These are phyloP conservation scores for Protomyces pachydermus DNA, from an alignment of 1,139 yeast genomes.

Conservation along the genomic window DNA sequence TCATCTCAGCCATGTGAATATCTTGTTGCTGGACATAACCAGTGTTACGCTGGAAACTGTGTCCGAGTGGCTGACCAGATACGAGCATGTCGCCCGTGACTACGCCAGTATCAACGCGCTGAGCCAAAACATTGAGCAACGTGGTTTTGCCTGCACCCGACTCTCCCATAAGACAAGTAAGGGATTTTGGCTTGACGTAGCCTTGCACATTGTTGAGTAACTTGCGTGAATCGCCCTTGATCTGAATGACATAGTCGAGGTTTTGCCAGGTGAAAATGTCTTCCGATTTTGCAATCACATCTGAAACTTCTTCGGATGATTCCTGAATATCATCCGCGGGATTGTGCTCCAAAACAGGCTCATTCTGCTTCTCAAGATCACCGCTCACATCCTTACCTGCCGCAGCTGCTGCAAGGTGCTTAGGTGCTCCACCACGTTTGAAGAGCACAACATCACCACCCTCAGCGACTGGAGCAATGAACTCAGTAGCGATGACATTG, in stretches of 20 bases:
- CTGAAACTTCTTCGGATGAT: conserved; percentile 7
- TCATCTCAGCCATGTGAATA: conserved; percentile 63
- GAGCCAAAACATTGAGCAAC: conserved; percentile 65
- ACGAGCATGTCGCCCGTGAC: conserved; percentile 71
- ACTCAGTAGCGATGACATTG: conserved; percentile 57
- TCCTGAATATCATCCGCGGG: conserved; percentile 6
- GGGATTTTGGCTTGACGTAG: conserved; percentile 67
- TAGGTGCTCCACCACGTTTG: conserved; percentile 43
- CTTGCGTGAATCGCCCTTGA: conserved; percentile 45
- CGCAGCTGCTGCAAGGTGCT: conserved; percentile 40
- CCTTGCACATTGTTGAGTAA: conserved; percentile 56
- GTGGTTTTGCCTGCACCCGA: conserved; percentile 90
- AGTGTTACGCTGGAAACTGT: conserved; percentile 71
- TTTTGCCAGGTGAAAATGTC: conserved; percentile 48
- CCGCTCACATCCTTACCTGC: conserved; percentile 34
- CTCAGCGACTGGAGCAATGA: conserved; percentile 67
- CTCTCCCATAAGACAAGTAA: conserved; percentile 80
- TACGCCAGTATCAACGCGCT: conserved; percentile 71
- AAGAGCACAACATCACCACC: conserved; percentile 79
- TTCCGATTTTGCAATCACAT: conserved; percentile 22
- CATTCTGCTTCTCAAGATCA: conserved; percentile 28
- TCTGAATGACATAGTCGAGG: conserved; percentile 44
- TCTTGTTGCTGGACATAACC: conserved; percentile 84
- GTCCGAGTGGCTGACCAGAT: conserved; percentile 61
- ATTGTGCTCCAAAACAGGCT: conserved; percentile 4